These are phyloP conservation scores for Mycena olivaceomarginata DNA, from an alignment of 768 basidiomycete species.

Conservation along the genomic window DNA sequence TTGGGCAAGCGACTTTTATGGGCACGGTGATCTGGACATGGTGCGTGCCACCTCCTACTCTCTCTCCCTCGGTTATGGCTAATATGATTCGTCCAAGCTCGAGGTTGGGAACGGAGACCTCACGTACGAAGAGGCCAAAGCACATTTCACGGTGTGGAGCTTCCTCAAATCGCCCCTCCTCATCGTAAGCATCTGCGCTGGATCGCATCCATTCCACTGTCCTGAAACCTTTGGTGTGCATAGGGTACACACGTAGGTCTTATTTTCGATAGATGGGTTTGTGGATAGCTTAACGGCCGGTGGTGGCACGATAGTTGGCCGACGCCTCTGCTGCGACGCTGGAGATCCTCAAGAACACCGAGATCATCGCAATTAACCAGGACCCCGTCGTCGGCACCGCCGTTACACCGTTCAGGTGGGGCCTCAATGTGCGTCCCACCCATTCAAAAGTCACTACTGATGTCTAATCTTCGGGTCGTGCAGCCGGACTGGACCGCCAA, in stretches of 20 bases:
- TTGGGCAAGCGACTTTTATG: constrained; percentile 80
- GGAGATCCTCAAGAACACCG: constrained; percentile 75
- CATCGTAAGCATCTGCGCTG: constrained; percentile 57
- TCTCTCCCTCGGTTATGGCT: background rate
- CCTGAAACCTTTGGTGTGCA: background rate
- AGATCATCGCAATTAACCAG: constrained; percentile 83
- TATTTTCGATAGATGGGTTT: background rate
- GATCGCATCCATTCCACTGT: too few species aligned
- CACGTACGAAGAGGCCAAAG: constrained; percentile 78
- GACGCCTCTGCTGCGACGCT: constrained; percentile 68
- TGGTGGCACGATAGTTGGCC: constrained; percentile 61
- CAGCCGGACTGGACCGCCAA: constrained; percentile 66
- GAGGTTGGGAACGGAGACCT: constrained; percentile 80
- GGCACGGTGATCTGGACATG: constrained; percentile 83
- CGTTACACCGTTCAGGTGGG: constrained; percentile 83
- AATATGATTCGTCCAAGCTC: constrained; percentile 57
- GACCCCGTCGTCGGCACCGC: constrained; percentile 77
- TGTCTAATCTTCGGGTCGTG: background rate
- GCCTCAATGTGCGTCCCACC: constrained; percentile 70
- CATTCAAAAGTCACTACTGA: background rate
- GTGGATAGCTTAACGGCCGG: too few species aligned
- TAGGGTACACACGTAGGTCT: constrained; percentile 59
- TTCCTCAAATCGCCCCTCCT: constrained; percentile 82
- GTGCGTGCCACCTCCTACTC: constrained; percentile 54
- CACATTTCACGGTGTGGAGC: constrained; percentile 85